phyloP scores from a whole-genome alignment of 345 rosid species.

The Brassica rapa region DNA sequence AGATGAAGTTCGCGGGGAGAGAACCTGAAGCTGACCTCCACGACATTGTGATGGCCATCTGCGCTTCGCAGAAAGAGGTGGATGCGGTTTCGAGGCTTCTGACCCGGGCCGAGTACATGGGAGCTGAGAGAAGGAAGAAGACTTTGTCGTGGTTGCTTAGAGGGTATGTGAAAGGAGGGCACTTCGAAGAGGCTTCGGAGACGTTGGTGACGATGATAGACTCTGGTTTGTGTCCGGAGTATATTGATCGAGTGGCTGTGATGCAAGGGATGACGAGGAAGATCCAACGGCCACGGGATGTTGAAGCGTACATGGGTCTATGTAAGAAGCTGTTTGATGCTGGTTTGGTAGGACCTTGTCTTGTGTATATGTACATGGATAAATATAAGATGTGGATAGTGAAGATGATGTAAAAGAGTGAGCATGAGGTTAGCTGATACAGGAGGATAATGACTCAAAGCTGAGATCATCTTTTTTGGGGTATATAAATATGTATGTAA shows the following conservation, averaged over 20 bases:
- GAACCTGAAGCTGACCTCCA: constrained; percentile 80
- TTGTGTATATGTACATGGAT: constrained; percentile 71
- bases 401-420: constrained; percentile 59
- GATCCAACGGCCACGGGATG: constrained; percentile 61
- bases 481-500: constrained; percentile 20
- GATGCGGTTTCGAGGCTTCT: constrained; percentile 61
- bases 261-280: constrained; percentile 79
- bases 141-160: constrained; percentile 76
- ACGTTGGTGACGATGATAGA: constrained; percentile 69
- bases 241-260: constrained; percentile 83
- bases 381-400: constrained; percentile 78
- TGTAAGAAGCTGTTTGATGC: constrained; percentile 71
- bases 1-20: constrained; percentile 81
- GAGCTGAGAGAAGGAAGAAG: constrained; percentile 56
- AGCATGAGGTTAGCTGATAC: neutral
- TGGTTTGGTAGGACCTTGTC: constrained; percentile 71
- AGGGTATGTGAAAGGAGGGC: constrained; percentile 90
- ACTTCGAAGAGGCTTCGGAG: constrained; percentile 73
- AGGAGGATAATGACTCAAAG: constrained; percentile 22
- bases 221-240: constrained; percentile 73
- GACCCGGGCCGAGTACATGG: constrained; percentile 55
- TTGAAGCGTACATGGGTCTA: constrained; percentile 61
- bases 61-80: constrained; percentile 76
- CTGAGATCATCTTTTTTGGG: constrained; percentile 13
- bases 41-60: constrained; percentile 82